Evolutionary conservation across 2,329 filamentous ascomycete genomes (phyloP).

Genomic region (Alternaria infectoria): DNA sequence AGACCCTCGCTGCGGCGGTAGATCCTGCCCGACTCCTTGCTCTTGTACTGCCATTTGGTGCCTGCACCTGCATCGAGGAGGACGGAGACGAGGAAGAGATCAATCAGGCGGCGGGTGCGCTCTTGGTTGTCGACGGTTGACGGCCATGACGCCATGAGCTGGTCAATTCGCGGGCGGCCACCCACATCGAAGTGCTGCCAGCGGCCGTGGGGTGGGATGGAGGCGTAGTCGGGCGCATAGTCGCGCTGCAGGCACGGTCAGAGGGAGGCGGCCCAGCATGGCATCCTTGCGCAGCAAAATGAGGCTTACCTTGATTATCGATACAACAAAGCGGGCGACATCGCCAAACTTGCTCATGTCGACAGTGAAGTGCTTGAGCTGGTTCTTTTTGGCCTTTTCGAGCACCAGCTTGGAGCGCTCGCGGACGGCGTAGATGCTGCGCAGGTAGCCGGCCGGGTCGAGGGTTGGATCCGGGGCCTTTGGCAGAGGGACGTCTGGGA

Average conservation of each 20-base stretch:
- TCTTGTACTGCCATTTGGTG: conserved; percentile 90
- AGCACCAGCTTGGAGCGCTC: conserved; percentile 77
- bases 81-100: conserved; percentile 81
- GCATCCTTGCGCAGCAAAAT: background rate
- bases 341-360: conserved; percentile 84
- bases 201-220: conserved; percentile 80
- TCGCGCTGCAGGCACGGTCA: conserved; percentile 61
- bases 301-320: conserved; percentile 83
- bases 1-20: conserved; percentile 89
- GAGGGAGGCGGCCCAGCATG: background rate
- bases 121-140: conserved; percentile 73
- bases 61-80: conserved; percentile 88
- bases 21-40: conserved; percentile 80
- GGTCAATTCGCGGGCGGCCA: conserved; percentile 73
- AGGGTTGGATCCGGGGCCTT: conserved; percentile 84
- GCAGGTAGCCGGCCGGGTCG: conserved; percentile 88
- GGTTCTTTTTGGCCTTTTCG: conserved; percentile 77
- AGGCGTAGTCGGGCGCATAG: conserved; percentile 70
- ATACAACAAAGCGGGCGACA: conserved; percentile 85
- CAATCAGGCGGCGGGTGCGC: conserved; percentile 75
- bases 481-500: conserved; percentile 81
- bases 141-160: conserved; percentile 73
- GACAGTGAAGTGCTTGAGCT: conserved; percentile 85
- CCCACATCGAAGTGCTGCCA: conserved; percentile 88
- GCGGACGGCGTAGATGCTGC: conserved; percentile 86